Evolutionary conservation across 352 stramenopile species (phyloP), one percentile per base, ranked within the genome.

Genomic region (Globisporangium rhizosaccharum): DNA sequence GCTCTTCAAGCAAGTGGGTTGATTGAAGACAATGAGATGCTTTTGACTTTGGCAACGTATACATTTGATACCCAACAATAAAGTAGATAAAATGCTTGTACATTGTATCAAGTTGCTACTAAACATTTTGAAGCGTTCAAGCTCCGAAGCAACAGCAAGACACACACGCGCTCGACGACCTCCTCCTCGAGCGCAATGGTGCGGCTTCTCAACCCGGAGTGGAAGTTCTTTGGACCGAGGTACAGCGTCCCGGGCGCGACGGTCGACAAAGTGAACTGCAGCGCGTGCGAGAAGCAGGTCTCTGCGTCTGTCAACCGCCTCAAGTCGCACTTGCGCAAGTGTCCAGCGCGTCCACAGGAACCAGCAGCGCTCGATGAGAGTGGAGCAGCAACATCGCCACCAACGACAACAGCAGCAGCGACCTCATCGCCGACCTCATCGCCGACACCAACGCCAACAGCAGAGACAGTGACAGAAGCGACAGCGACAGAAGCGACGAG

Each of bases 231-330:
- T 53, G 76, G 79, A 3, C 57, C 51, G 28, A 81, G 71, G 67
- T 88, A 88, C 63, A 71, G 74, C 56, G 68, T 85, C 17, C 25
- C 52, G 1, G 76, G 65, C 59, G 76, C 79, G 58, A 87, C 85
- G 66, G 70, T 60, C 18, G 70, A 82, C 36, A 86, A 83, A 36
- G 79, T 88, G 37, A 66, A 88, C 68, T 88, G 79, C 65, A 83
- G 84, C 42, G 74, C 76, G 20, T 88, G 79, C 50, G 58, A 79
- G 2, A 82, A 78, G 57, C 79, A 80, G 54, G 76, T 86, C 23
- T 79, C 79, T 0, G 79, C 79, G 8, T 72, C 76, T 10, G 71
- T 77, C 5, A 88, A 87, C 55, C 79, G 79, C 25, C 67, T 88
- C 42, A 72, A 88, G 61, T 87, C 79, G 39, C 79, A 88, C 47